Percentiles rank a stretch among this genome's conserved stretches.
phyloP scores from a whole-genome alignment of 129 eudicot species.

The Helianthus annuus region HanXRQr2.0-SUNRISE NC_035448.2:171048877-171049376 shows the following conservation, averaged over 20 bases:
- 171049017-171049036: not conserved
- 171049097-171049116: too few species aligned
- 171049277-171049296: not conserved
- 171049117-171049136: too few species aligned
- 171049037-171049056: too few species aligned
- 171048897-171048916: conserved; percentile 1
- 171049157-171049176: too few species aligned
- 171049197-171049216: conserved; percentile 29
- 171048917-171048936: conserved; percentile 16
- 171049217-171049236: conserved; percentile 29
- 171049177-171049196: too few species aligned
- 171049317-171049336: not conserved
- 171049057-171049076: not conserved
- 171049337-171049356: not conserved
- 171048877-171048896: conserved; percentile 19
- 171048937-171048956: not conserved
- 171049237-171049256: not conserved
- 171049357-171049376: too few species aligned
- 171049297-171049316: not conserved
- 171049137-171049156: too few species aligned
- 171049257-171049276: too few species aligned
- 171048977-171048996: not conserved
- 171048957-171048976: not conserved
- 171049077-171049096: too few species aligned
- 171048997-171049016: not conserved